phyloP scores from a whole-genome alignment of 352 stramenopile genomes.

The Pythium grandisporangium region DNA sequence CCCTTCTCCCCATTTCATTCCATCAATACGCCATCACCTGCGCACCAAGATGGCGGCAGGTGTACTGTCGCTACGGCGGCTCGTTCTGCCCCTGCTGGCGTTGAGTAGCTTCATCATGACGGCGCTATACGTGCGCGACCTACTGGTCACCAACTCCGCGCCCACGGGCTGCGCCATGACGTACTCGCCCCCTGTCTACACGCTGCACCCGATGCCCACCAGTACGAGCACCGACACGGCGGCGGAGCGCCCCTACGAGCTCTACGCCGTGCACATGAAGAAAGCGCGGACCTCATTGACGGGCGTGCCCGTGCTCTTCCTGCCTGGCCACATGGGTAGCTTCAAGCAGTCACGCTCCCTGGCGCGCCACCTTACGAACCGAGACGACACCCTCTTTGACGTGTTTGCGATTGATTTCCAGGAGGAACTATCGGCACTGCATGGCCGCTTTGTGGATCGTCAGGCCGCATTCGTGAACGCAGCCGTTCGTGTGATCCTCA shows the following conservation, averaged over 20 bases:
- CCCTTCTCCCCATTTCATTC: no score
- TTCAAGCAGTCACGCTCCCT: slow-evolving; percentile 81
- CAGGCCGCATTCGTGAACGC: slow-evolving; percentile 75
- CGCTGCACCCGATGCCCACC: no score
- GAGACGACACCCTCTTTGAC: slow-evolving; percentile 48
- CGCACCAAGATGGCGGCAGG: no score
- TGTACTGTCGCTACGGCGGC: slow-evolving; percentile 7
- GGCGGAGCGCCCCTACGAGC: slow-evolving; percentile 37
- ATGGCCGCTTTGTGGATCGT: slow-evolving; percentile 50
- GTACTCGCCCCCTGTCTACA: slow-evolving; percentile 80
- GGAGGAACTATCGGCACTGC: slow-evolving; percentile 63
- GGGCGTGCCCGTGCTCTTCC: slow-evolving; percentile 72
- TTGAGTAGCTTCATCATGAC: slow-evolving; percentile 19
- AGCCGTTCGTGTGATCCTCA: slow-evolving; percentile 57
- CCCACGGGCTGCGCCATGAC: slow-evolving; percentile 74
- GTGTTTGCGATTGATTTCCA: slow-evolving; percentile 77
- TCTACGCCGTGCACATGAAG: slow-evolving; percentile 71
- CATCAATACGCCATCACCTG: no score
- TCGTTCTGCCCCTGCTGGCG: slow-evolving; percentile 48
- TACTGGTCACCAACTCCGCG: slow-evolving; percentile 17
- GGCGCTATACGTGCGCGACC: slow-evolving; percentile 30
- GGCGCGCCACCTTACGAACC: slow-evolving; percentile 59
- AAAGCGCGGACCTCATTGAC: slow-evolving; percentile 22
- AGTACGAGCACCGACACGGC: slow-evolving; percentile 26
- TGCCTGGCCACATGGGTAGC: slow-evolving; percentile 76